Conservation (phyloP, 2,329 filamentous ascomycete species). For the Byssochlamys sp. region DNA sequence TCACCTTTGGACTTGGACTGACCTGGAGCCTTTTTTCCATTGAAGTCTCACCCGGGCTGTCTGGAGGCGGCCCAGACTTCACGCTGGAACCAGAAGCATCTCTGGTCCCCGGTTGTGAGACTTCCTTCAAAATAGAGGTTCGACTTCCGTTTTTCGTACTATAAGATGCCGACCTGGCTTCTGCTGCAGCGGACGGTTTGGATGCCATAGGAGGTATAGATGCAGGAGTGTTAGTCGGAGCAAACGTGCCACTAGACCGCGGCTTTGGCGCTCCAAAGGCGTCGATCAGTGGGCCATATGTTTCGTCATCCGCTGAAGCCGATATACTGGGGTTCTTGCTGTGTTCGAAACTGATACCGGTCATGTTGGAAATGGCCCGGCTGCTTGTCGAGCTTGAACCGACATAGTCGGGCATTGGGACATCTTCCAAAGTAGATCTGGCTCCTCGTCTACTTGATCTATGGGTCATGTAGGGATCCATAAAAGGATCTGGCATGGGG, state of each 20-base stretch:
- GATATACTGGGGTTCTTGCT: slow-evolving; percentile 30
- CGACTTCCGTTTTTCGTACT: slow-evolving; percentile 11
- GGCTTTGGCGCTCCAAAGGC: slow-evolving; percentile 28
- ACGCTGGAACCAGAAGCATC: slow-evolving; percentile 24
- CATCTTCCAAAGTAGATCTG: slow-evolving; percentile 34
- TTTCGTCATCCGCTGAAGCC: slow-evolving; percentile 26
- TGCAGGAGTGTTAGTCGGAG: slow-evolving; percentile 22
- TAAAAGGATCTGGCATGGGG: slow-evolving; percentile 32
- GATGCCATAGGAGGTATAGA: slow-evolving; percentile 11
- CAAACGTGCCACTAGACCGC: slow-evolving; percentile 17
- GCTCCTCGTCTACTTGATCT: slow-evolving; percentile 17
- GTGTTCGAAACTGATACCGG: slow-evolving; percentile 33
- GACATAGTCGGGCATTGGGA: slow-evolving; percentile 42
- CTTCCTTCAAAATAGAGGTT: slow-evolving; percentile 17
- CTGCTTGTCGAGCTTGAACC: slow-evolving; percentile 32
- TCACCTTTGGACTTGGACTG: slow-evolving; percentile 24
- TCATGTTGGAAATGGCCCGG: slow-evolving; percentile 32
- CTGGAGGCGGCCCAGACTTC: slow-evolving; percentile 13
- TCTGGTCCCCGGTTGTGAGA: slow-evolving; percentile 21
- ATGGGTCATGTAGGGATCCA: slow-evolving; percentile 25
- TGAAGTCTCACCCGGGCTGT: slow-evolving; percentile 11
- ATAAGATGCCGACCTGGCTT: slow-evolving; percentile 19
- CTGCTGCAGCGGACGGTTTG: slow-evolving; percentile 20
- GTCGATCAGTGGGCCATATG: slow-evolving; percentile 28
- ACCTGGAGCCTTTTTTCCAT: slow-evolving; percentile 16